Evolutionary conservation across 306 rosid genomes (phyloP).

Genomic region (Sesbania bispinosa): DNA sequence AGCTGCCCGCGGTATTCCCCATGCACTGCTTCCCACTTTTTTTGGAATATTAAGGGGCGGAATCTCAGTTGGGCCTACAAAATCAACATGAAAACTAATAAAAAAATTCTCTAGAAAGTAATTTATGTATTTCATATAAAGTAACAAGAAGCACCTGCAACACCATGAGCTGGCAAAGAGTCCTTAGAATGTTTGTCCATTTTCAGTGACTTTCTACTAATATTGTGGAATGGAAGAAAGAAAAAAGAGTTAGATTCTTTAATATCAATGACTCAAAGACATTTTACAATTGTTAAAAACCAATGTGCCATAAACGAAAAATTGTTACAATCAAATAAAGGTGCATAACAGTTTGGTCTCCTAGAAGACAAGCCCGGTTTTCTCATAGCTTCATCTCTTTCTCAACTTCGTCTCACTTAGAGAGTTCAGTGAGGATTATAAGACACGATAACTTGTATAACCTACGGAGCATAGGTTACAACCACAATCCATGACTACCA

Average conservation of each 20-base stretch:
- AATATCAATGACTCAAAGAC: background rate
- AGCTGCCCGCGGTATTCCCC: constrained; percentile 52
- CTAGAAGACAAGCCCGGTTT: background rate
- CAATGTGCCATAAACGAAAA: background rate
- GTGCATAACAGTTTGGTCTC: background rate
- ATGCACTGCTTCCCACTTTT: constrained; percentile 45
- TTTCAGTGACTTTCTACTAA: constrained; percentile 36
- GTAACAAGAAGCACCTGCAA: constrained; percentile 43
- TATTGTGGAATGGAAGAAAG: background rate
- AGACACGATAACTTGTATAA: background rate
- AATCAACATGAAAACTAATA: constrained; percentile 8
- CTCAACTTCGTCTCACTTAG: background rate
- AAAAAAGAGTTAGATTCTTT: constrained; percentile 10
- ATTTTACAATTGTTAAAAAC: background rate
- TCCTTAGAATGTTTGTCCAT: constrained; percentile 57
- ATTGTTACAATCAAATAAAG: constrained; percentile 1
- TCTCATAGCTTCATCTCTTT: background rate
- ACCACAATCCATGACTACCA: background rate
- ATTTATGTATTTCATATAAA: constrained; percentile 7
- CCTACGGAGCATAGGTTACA: background rate
- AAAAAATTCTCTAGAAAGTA: background rate
- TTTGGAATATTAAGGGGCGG: constrained; percentile 33
- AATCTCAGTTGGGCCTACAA: constrained; percentile 51
- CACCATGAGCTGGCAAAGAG: constrained; percentile 36
- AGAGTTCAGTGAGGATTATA: background rate